Conservation (phyloP, 1,284 basidiomycete species). For the Testicularia cyperi region DNA sequence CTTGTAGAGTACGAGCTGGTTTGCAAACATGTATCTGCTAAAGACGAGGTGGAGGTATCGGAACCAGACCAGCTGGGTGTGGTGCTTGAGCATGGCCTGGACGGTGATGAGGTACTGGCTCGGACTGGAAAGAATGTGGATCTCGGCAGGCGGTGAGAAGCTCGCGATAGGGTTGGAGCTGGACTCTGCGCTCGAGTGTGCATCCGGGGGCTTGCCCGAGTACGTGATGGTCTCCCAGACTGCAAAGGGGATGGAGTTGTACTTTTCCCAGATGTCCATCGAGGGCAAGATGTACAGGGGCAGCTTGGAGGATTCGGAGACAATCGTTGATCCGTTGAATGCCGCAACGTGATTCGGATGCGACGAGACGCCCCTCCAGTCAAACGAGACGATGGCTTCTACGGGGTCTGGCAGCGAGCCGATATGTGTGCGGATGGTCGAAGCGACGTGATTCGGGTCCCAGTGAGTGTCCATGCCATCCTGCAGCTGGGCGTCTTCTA, state of each 20-base stretch:
- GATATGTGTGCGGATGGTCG: slow-evolving; percentile 69
- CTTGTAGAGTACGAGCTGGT: slow-evolving; percentile 20
- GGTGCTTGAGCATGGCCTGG: slow-evolving; percentile 49
- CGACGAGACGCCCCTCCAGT: slow-evolving; percentile 74
- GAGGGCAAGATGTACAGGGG: slow-evolving; percentile 29
- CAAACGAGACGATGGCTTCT: slow-evolving; percentile 81
- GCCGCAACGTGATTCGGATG: slow-evolving; percentile 89
- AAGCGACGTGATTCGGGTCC: slow-evolving; percentile 69
- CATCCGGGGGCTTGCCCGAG: slow-evolving; percentile 1
- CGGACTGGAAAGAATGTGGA: slow-evolving; percentile 25
- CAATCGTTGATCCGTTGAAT: slow-evolving; percentile 54
- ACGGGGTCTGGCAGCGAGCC: slow-evolving; percentile 5
- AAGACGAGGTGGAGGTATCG: slow-evolving; percentile 50
- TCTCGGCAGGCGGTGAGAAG: slow-evolving; percentile 12
- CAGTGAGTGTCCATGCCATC: slow-evolving; percentile 75
- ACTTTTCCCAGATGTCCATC: slow-evolving; percentile 36
- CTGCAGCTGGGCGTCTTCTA: slow-evolving; percentile 74
- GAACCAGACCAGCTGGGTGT: slow-evolving; percentile 56
- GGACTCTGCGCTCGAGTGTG: background rate
- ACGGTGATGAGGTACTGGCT: slow-evolving; percentile 26
- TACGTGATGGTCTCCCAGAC: slow-evolving; percentile 28
- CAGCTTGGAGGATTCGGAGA: slow-evolving; percentile 53
- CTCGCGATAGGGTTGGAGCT: too few species aligned
- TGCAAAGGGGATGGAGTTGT: slow-evolving; percentile 27
- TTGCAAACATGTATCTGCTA: slow-evolving; percentile 50